Evolutionary conservation across 2,329 filamentous ascomycete species (phyloP).

Genomic region (Monosporascus sp.): DNA sequence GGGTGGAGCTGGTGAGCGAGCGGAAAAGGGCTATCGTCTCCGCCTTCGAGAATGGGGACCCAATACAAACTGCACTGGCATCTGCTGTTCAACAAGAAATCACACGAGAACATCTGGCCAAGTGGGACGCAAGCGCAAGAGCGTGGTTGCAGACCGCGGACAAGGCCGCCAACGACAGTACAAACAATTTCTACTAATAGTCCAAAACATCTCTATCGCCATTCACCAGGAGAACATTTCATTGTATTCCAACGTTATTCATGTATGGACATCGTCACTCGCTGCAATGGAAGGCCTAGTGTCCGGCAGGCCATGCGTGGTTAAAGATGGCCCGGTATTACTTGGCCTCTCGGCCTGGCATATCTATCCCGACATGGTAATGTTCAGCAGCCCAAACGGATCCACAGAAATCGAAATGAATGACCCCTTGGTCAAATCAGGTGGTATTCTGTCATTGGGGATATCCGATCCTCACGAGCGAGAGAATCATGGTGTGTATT

Average conservation of each 20-base stretch:
- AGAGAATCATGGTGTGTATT: conserved; percentile 2
- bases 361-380: conserved; percentile 6
- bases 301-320: conserved; percentile 2
- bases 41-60: not conserved
- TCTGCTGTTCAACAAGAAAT: conserved; percentile 11
- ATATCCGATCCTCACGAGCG: not conserved
- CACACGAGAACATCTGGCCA: conserved; percentile 16
- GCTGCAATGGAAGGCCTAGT: conserved; percentile 4
- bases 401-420: conserved; percentile 2
- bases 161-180: conserved; percentile 9
- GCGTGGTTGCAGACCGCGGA: conserved; percentile 27
- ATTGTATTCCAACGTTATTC: conserved; percentile 3
- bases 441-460: conserved; percentile 6
- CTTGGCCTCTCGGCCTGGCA: conserved; percentile 9
- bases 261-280: conserved; percentile 4
- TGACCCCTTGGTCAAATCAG: conserved; percentile 1
- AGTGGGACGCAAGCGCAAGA: conserved; percentile 28
- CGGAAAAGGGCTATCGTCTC: conserved; percentile 4
- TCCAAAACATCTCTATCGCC: conserved; percentile 6
- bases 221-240: not conserved
- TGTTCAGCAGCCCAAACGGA: conserved; percentile 1
- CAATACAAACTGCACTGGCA: not conserved
- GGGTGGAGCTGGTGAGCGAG: conserved; percentile 25
- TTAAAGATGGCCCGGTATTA: conserved; percentile 5
- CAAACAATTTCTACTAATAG: conserved; percentile 6